phyloP scores from a whole-genome alignment of 257 asterid species.

The Nicotiana otophora region DNA sequence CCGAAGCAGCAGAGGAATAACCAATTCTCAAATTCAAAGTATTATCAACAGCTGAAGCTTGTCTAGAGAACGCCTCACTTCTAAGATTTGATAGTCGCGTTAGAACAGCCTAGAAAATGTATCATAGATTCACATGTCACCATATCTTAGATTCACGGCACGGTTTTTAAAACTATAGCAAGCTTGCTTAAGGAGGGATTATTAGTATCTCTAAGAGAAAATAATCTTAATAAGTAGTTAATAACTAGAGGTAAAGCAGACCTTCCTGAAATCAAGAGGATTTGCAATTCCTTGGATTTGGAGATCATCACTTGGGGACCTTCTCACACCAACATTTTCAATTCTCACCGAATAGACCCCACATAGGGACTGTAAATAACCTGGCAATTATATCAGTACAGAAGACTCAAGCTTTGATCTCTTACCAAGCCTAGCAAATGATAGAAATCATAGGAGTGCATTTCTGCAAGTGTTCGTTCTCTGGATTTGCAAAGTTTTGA shows the following conservation, averaged over 20 bases:
- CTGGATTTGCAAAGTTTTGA: neutral
- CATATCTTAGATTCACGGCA: neutral
- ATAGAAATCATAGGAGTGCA: neutral
- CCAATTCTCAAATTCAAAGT: constrained; percentile 27
- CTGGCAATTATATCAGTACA: constrained; percentile 25
- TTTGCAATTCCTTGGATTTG: constrained; percentile 59
- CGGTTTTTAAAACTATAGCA: neutral
- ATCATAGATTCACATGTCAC: neutral
- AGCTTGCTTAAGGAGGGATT: neutral
- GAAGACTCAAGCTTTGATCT: neutral
- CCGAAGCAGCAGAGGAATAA: constrained; percentile 39
- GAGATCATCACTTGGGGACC: constrained; percentile 73
- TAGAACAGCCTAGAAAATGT: constrained; percentile 58
- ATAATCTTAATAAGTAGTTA: neutral
- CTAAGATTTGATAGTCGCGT: constrained; percentile 42
- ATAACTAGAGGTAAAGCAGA: constrained; percentile 11
- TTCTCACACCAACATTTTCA: constrained; percentile 65
- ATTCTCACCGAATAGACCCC: constrained; percentile 66
- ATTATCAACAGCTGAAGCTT: constrained; percentile 39
- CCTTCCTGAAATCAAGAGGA: constrained; percentile 73
- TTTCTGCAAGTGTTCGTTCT: neutral
- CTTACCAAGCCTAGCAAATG: neutral
- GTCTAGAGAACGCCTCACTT: constrained; percentile 35
- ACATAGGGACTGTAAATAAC: constrained; percentile 58
- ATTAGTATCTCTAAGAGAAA: neutral